Evolutionary conservation across 2,329 filamentous ascomycete species (phyloP).

Genomic region (Trichoderma harzianum): DNA sequence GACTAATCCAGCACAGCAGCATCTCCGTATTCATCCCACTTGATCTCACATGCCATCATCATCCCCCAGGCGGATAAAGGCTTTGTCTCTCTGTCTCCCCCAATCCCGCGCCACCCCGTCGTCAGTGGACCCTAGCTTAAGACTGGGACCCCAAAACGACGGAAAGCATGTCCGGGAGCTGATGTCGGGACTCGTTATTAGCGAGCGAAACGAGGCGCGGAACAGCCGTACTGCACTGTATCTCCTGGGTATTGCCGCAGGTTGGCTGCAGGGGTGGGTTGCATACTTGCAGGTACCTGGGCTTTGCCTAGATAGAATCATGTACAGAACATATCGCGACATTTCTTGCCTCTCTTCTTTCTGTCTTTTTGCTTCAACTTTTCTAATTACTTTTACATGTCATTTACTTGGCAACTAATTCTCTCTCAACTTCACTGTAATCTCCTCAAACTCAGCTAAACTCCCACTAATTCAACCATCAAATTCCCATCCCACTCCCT

Average conservation of each 20-base stretch:
- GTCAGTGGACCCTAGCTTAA: neutral
- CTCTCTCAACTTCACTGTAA: neutral
- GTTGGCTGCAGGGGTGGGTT: neutral
- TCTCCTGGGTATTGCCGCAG: neutral
- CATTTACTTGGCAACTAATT: no score
- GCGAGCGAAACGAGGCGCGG: neutral
- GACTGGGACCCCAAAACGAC: neutral
- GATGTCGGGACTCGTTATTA: neutral
- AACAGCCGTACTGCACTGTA: neutral
- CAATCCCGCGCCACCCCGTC: neutral
- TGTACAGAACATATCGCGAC: neutral
- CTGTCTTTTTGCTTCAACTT: neutral
- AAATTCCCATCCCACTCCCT: neutral
- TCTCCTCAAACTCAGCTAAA: neutral
- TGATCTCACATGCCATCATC: neutral
- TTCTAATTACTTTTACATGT: neutral
- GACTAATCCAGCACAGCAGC: neutral
- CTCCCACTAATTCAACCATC: no score
- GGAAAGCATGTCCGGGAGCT: slow-evolving; percentile 9
- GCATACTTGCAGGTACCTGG: neutral
- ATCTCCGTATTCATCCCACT: neutral
- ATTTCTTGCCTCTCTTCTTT: neutral
- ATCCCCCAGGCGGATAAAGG: neutral
- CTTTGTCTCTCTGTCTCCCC: neutral
- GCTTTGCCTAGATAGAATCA: neutral